phyloP scores from a whole-genome alignment of 768 basidiomycete species.

The Mycena sanguinolenta region DNA sequence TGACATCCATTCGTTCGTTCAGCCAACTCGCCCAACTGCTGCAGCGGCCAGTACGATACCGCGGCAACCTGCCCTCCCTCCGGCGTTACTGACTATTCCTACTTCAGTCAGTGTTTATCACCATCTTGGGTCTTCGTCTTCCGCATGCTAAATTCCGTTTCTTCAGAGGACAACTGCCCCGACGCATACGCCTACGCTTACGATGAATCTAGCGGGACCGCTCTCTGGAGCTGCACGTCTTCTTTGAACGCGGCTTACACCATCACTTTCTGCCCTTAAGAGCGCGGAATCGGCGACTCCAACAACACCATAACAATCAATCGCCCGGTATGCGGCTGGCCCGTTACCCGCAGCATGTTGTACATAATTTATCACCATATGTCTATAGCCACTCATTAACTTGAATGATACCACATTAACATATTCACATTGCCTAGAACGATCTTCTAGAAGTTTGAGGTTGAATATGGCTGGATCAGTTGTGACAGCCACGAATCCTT shows the following conservation, averaged over 20 bases:
- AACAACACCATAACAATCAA: too few species aligned
- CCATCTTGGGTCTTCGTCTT: not conserved
- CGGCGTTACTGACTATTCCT: slow-evolving; percentile 7
- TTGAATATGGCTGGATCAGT: too few species aligned
- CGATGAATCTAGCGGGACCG: slow-evolving; percentile 36
- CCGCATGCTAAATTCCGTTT: not conserved
- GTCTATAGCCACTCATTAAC: too few species aligned
- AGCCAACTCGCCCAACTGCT: slow-evolving; percentile 7
- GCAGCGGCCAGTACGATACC: not conserved
- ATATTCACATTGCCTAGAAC: too few species aligned
- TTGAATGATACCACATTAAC: too few species aligned
- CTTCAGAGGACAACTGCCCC: slow-evolving; percentile 37
- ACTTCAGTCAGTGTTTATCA: slow-evolving; percentile 24
- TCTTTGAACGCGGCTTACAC: slow-evolving; percentile 42
- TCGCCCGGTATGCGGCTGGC: too few species aligned
- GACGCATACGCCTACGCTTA: slow-evolving; percentile 48
- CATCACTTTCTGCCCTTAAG: slow-evolving; percentile 45
- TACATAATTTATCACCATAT: too few species aligned
- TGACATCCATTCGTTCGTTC: too few species aligned
- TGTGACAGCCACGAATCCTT: too few species aligned
- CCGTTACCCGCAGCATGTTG: too few species aligned
- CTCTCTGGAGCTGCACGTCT: slow-evolving; percentile 43
- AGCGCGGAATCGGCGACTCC: too few species aligned
- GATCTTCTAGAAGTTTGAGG: too few species aligned
- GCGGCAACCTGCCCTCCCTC: slow-evolving; percentile 11